Evolutionary conservation across 2,329 filamentous ascomycete species (phyloP), one percentile per base, ranked within the genome.

Genomic region (Lachnellula occidentalis): DNA sequence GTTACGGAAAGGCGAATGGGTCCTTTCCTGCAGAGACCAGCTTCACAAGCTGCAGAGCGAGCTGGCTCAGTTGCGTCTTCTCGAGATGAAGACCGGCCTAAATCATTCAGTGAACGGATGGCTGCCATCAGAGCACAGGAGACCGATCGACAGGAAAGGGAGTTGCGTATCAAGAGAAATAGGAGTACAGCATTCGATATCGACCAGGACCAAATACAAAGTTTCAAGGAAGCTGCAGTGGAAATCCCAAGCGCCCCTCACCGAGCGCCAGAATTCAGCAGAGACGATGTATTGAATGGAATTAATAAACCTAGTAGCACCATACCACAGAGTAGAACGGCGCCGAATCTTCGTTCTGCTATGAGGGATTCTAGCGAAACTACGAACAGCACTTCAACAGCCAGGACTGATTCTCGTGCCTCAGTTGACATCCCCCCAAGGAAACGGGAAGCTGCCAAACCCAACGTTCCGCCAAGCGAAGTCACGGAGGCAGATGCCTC

Each of bases 71-170:
- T 51, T 14, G 50, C 53, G 19, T 56, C 62, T 19, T 58, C 58
- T 37, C 60, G 64, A 31, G 58, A 57, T 45, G 61, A 62, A 17
- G 55, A 71, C 62, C 85, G 83, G 63, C 66, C 63, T 78, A 63
- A 63, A 56, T 61, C 83, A 52, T 99, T 97, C 71, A 96, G 88
- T 67, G 91, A 97, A 70, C 80, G 92, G 46, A 81, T 99, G 57
- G 86, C 88, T 1, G 83, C 88, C 48, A 86, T 84, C 37, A 82
- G 83, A 59, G 73, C 69, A 1, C 76, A 84, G 42, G 83, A 86
- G 55, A 69, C 67, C 2, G 72, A 71, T 14, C 76, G 76, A 27
- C 70, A 74, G 37, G 78, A 84, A 55, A 76, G 73, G 46, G 74
- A 78, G 45, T 72, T 78, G 50, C 74, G 76, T 55, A 78, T 85